Base-by-base conservation (phyloP, 306 rosid genomes). In the Castanopsis chinensis region DNA sequence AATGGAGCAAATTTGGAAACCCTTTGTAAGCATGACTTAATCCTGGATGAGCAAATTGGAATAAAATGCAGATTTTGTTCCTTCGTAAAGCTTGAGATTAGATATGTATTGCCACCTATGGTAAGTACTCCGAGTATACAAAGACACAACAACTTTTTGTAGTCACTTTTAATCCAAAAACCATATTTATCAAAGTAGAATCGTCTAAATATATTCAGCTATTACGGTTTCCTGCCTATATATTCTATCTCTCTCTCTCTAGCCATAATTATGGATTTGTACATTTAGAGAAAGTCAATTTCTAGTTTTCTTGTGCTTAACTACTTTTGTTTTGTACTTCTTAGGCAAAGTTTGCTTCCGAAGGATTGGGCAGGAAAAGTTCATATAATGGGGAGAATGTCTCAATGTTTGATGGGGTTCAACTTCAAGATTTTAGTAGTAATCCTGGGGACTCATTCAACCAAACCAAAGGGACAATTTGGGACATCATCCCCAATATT, bases 401-500 rank as follows among this genome's bases (percentile, higher is more conserved):
- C 55, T 27, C 76, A 63, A 35, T 3, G 56, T 69, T 77, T 61
- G 64, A 80, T 60, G 80, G 33, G 41, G 28, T 14, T 19, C 19
- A 33, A 18, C 73, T 83, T n/a, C 9, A 75, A 7, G 76, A 11
- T 41, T 76, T 45, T 37, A 80, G 28, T 15, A 60, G 28, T 5
- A 57, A 37, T 15, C 68, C 71, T 1, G 63, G 49, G 2, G 54
- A 25, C 12, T 15, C 12, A 58, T 80, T 25, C 57, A 56, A 49
- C 74, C 67, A 18, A 18, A 69, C 60, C 1, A 32, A 61, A 69
- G 84, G 89, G 61, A 76, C 89, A 10, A 80, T 79, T 69, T 86
- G 89, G 89, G 80, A 83, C 27, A 63, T 86, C 6, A 82, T 86
- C 60, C 89, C 89, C 61, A 67, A 43, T 17, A 37, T 76, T 4